Evolutionary conservation across 202 grass and related monocot genomes (phyloP).

Genomic region (Saccharum hybrid): DNA sequence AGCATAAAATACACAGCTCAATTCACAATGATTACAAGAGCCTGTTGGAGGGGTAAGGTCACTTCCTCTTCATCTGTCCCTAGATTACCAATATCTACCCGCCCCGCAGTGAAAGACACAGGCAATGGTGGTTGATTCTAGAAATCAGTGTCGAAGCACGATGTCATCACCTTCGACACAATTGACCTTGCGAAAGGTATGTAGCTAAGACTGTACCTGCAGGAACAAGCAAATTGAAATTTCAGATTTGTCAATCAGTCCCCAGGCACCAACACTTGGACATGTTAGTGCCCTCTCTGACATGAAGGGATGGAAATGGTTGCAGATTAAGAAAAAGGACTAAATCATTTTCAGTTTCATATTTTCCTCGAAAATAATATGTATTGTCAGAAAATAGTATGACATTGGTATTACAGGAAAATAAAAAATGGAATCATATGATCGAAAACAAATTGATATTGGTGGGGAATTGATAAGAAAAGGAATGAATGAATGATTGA

Average conservation of each 20-base stretch:
- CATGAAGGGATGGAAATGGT: neutral
- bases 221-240: constrained; percentile 38
- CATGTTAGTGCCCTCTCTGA: neutral
- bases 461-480: neutral
- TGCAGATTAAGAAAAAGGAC: neutral
- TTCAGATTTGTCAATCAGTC: constrained; percentile 16
- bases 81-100: constrained; percentile 21
- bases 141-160: constrained; percentile 97
- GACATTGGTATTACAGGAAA: neutral
- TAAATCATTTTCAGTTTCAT: neutral
- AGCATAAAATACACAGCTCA: neutral
- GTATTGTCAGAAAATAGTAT: neutral
- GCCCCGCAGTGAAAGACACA: neutral
- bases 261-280: neutral
- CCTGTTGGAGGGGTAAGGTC: neutral
- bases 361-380: neutral
- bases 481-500: neutral
- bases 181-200: constrained; percentile 94
- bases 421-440: neutral
- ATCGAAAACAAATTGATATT: neutral
- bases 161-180: constrained; percentile 84
- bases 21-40: constrained; percentile 7
- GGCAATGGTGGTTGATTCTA: constrained; percentile 44
- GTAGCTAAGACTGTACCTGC: constrained; percentile 99
- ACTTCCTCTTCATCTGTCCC: constrained; percentile 13